phyloP scores from a whole-genome alignment of 2,329 filamentous ascomycete genomes.

The Dactylellina drechsleri region DNA sequence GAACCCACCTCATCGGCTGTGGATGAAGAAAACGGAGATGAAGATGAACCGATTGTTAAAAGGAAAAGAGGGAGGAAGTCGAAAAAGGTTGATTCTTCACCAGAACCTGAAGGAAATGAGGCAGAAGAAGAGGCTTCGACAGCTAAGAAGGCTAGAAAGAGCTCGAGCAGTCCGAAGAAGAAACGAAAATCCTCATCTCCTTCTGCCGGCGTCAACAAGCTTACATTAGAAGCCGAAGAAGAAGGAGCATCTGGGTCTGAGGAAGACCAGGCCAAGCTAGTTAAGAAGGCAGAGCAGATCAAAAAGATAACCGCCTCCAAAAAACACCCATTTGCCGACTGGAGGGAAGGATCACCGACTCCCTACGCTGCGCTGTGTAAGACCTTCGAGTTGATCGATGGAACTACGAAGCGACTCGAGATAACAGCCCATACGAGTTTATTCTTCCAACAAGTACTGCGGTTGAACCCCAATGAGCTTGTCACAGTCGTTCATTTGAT shows the following conservation, averaged over 20 bases:
- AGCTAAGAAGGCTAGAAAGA: conserved; percentile 58
- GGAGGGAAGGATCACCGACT: conserved; percentile 86
- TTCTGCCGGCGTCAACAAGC: conserved; percentile 57
- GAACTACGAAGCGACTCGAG: conserved; percentile 88
- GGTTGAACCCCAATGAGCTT: conserved; percentile 86
- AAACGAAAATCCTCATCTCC: conserved; percentile 58
- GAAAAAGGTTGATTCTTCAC: conserved; percentile 34
- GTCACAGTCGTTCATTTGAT: conserved; percentile 90
- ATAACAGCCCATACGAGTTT: conserved; percentile 89
- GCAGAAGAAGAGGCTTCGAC: conserved; percentile 10
- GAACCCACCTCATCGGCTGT: conserved; percentile 13
- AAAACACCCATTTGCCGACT: conserved; percentile 92
- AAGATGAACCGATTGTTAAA: conserved; percentile 52
- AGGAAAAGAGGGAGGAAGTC: conserved; percentile 29
- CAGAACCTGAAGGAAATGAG: conserved; percentile 28
- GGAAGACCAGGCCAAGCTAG: conserved; percentile 67
- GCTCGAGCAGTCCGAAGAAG: conserved; percentile 58
- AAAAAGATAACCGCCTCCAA: conserved; percentile 83
- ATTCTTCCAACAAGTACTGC: conserved; percentile 92
- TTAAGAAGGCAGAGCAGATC: conserved; percentile 77
- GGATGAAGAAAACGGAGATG: conserved; percentile 35
- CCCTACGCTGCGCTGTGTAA: conserved; percentile 94
- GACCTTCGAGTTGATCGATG: conserved; percentile 92
- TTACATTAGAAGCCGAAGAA: conserved; percentile 63
- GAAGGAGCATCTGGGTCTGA: conserved; percentile 62